Conservation (phyloP, 2,329 filamentous ascomycete species). For the Drechslera avenae region DNA sequence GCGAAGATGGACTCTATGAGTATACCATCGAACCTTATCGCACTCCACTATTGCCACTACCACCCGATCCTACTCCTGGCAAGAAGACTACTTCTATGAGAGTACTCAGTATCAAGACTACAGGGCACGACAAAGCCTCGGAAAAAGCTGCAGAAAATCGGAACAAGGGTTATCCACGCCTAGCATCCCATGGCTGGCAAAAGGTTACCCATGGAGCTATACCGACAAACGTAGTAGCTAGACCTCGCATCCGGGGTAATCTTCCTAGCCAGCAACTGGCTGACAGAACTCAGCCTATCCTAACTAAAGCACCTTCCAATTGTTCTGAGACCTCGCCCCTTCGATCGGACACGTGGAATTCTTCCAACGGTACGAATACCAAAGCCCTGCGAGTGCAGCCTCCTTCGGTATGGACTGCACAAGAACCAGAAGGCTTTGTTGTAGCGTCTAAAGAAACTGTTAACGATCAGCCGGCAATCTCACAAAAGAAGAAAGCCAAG, state of each 20-base stretch:
- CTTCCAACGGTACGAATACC: neutral
- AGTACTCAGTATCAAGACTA: constrained; percentile 9
- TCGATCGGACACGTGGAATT: neutral
- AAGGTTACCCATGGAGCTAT: constrained; percentile 1
- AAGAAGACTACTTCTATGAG: constrained; percentile 13
- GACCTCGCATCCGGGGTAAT: constrained; percentile 4
- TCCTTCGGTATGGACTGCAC: neutral
- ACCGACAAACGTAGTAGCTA: constrained; percentile 1
- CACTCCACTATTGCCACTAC: constrained; percentile 16
- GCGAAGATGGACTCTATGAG: constrained; percentile 22
- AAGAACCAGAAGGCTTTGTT: constrained; percentile 11
- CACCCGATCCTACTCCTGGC: constrained; percentile 1
- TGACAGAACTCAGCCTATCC: neutral
- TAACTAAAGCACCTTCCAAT: neutral
- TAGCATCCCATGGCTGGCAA: neutral
- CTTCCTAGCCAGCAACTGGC: constrained; percentile 1
- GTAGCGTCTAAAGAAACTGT: neutral
- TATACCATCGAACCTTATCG: constrained; percentile 22
- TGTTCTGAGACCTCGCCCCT: neutral
- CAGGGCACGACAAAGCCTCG: neutral
- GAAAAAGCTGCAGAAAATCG: neutral
- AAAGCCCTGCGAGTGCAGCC: constrained; percentile 3
- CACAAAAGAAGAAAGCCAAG: constrained; percentile 36
- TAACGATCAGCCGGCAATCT: constrained; percentile 10
- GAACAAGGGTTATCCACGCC: neutral